Base-by-base conservation (phyloP, 306 rosid genomes). In the Quercus aquifolioides region DNA sequence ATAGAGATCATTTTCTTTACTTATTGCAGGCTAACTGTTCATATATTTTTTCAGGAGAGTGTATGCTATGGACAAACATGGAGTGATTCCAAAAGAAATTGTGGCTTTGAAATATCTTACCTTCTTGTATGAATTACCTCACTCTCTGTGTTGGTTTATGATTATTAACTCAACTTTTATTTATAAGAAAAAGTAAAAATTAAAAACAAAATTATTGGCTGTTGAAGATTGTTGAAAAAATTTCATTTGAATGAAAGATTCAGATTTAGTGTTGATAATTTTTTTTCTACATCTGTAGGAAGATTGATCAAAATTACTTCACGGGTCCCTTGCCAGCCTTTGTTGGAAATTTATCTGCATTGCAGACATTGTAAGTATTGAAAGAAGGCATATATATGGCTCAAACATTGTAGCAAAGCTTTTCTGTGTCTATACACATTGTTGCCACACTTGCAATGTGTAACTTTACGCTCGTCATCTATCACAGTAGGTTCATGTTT, bases 271-370 rank as follows among this genome's bases (percentile, higher is more conserved):
- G 14, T 30, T 55, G 21, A 5, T 15, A 51, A 1, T 54, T 54
- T 38, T 75, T 75, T 0, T 41, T n/a, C 31, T 64, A 23, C 51
- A n/a, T 23, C 28, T 77, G 76, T 60, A 83, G 86, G 69, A 69
- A 52, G 19, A 74, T 83, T n/a, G 71, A 74, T 57, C 49, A 10
- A 55, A 83, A 83, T 70, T 69, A 72, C 68, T 82, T 82, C 74
- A 55, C 65, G 1, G 85, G 85, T 4, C 28, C 79, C 26, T 30
- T 82, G 69, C 82, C 82, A 30, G 46, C 71, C 21, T 56, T 74
- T 52, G 11, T 82, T 14, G 78, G 82, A 52, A 77, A 82, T 21
- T 72, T 82, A 52, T 3, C 85, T 19, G 64, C 35, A 4, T 55
- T 82, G 63, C 56, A 26, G 3, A 0, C 0, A 5, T 55, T 82